Evolutionary conservation across 2,329 filamentous ascomycete genomes (phyloP), one percentile per base, ranked within the genome.

Genomic region (Exserohilum rostratum): DNA sequence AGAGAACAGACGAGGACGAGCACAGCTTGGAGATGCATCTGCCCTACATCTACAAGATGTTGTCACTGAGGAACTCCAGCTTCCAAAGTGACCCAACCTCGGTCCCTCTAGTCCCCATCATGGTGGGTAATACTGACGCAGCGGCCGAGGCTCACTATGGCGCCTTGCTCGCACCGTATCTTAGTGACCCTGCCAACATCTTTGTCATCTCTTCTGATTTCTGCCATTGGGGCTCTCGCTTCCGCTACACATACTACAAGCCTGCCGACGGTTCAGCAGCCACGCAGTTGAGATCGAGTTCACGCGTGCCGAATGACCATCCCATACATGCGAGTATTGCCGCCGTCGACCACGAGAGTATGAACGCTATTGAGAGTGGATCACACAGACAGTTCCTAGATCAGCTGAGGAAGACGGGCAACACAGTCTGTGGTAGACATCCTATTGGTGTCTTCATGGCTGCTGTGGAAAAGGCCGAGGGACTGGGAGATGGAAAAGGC

Each of bases 11-110:
- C 68, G 85, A 91, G 58, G 83, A 85, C 5, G 95, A 99, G 76
- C 95, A 99, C 76, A 96, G 91, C 46, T 83, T 98, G 1, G 95
- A 99, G 79, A 96, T 99, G 89, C 95, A 99, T 66, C 82, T 98
- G 7, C 93, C 95, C 0, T 97, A 96, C 70, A 89, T 98, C 60
- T 93, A 92, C 80, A 92, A 93, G 71, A 86, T 90, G 48, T 82
- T 88, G 6, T 82, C 83, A 53, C 77, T 79, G 72, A 60, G 66
- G 27, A 71, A 70, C 48, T 15, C 50, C 5, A 46, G 34, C 35
- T 71, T 71, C 50, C 65, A 70, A 38, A 46, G 56, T 15, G 45
- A 67, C 81, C 77, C 83, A 1, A 69, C 82, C 3, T 90, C 90
- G 64, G 91, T 93, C 0, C 84, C 83, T 6, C 83, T 99, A 3